Conservation (phyloP, 2,329 filamentous ascomycete species). For the Fusarium annulatum region DNA sequence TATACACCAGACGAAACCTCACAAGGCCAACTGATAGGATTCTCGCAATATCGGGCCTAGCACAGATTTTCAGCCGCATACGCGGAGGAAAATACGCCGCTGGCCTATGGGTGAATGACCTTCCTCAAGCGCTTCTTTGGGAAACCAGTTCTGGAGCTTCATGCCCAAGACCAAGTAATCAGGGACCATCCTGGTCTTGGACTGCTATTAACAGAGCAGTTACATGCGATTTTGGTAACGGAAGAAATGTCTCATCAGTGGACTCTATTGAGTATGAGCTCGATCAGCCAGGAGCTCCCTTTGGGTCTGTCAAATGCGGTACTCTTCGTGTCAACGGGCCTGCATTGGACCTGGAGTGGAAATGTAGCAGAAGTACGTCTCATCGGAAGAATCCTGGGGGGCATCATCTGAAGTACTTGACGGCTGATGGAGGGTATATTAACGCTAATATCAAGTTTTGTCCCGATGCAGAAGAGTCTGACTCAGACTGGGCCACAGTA, state of each 20-base stretch:
- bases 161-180: fast-evolving
- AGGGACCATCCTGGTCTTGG: background rate
- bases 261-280: background rate
- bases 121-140: background rate
- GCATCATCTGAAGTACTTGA: background rate
- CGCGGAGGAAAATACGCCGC: background rate
- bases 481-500: background rate
- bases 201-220: background rate
- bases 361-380: background rate
- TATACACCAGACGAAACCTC: background rate
- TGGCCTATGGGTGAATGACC: background rate
- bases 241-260: fast-evolving
- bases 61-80: background rate
- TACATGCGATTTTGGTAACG: fast-evolving
- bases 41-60: background rate
- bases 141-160: fast-evolving
- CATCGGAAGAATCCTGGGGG: fast-evolving
- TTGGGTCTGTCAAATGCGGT: background rate
- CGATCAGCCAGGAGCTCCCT: background rate
- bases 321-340: background rate
- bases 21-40: background rate
- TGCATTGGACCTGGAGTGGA: background rate
- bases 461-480: background rate
- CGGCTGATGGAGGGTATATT: fast-evolving
- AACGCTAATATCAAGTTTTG: background rate